These are phyloP conservation scores for Sclerotinia trifoliorum DNA, from an alignment of 2,329 filamentous ascomycete genomes.

Conservation along the genomic window DNA sequence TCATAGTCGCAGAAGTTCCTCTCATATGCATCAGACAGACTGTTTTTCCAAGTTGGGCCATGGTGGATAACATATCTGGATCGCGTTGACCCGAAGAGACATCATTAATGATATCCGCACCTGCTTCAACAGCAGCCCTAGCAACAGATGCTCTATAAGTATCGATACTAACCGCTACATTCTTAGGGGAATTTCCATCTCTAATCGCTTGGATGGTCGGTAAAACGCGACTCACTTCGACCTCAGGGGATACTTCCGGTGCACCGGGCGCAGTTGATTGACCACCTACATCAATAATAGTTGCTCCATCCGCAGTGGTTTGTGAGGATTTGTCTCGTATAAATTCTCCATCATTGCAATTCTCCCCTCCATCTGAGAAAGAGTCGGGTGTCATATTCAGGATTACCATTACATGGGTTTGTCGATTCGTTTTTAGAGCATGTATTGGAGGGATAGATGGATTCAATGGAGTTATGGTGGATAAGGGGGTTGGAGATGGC, in stretches of 20 bases:
- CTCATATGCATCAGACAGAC: slow-evolving; percentile 77
- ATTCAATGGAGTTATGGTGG: slow-evolving; percentile 58
- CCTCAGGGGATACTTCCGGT: slow-evolving; percentile 63
- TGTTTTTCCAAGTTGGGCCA: slow-evolving; percentile 74
- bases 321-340: slow-evolving; percentile 36
- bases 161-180: slow-evolving; percentile 81
- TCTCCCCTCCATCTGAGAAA: slow-evolving; percentile 85
- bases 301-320: slow-evolving; percentile 62
- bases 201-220: slow-evolving; percentile 77
- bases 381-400: slow-evolving; percentile 94
- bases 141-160: slow-evolving; percentile 89
- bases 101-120: slow-evolving; percentile 93
- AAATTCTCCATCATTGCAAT: slow-evolving; percentile 33
- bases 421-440: slow-evolving; percentile 52
- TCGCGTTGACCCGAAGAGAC: slow-evolving; percentile 82
- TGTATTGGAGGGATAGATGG: slow-evolving; percentile 53
- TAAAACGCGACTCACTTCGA: slow-evolving; percentile 76
- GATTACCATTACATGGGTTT: slow-evolving; percentile 87
- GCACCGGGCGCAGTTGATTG: slow-evolving; percentile 85
- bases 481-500: slow-evolving; percentile 49
- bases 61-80: slow-evolving; percentile 74
- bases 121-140: slow-evolving; percentile 68
- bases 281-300: slow-evolving; percentile 88
- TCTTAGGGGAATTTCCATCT: slow-evolving; percentile 57
- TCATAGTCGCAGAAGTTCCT: slow-evolving; percentile 67